phyloP scores from a whole-genome alignment of 2,329 filamentous ascomycete genomes.

The Parastagonospora avenae region DNA sequence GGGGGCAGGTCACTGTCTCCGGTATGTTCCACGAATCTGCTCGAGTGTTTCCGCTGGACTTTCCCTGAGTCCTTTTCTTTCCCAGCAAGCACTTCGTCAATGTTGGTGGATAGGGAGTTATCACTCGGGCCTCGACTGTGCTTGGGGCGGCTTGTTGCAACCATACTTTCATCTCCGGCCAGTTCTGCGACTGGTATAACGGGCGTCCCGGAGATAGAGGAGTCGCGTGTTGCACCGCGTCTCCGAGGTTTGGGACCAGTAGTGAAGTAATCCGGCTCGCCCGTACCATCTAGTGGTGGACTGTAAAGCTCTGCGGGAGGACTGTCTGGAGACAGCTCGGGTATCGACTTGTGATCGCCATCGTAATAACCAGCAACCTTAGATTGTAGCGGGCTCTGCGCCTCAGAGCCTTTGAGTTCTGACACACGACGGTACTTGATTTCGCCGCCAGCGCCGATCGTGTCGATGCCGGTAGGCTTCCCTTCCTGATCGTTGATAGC shows the following conservation, averaged over 20 bases:
- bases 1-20: neutral
- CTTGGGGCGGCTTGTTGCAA: slow-evolving; percentile 15
- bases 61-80: neutral
- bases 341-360: slow-evolving; percentile 34
- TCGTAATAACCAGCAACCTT: slow-evolving; percentile 33
- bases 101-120: slow-evolving; percentile 29
- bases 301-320: slow-evolving; percentile 42
- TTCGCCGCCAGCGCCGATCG: slow-evolving; percentile 30
- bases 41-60: slow-evolving; percentile 3
- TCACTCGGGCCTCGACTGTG: slow-evolving; percentile 36
- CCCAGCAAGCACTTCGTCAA: slow-evolving; percentile 32
- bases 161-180: slow-evolving; percentile 32
- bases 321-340: slow-evolving; percentile 40
- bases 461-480: slow-evolving; percentile 34
- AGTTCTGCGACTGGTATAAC: slow-evolving; percentile 37
- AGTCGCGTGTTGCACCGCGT: slow-evolving; percentile 31
- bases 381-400: slow-evolving; percentile 30
- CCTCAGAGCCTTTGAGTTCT: slow-evolving; percentile 41
- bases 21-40: slow-evolving; percentile 3
- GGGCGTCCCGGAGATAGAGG: slow-evolving; percentile 32
- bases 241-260: slow-evolving; percentile 18
- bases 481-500: slow-evolving; percentile 9
- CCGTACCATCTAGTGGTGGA: slow-evolving; percentile 26
- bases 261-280: slow-evolving; percentile 35
- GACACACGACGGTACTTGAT: slow-evolving; percentile 39